Evolutionary conservation across 345 rosid species (phyloP).

Genomic region (Cochlearia excelsa): DNA sequence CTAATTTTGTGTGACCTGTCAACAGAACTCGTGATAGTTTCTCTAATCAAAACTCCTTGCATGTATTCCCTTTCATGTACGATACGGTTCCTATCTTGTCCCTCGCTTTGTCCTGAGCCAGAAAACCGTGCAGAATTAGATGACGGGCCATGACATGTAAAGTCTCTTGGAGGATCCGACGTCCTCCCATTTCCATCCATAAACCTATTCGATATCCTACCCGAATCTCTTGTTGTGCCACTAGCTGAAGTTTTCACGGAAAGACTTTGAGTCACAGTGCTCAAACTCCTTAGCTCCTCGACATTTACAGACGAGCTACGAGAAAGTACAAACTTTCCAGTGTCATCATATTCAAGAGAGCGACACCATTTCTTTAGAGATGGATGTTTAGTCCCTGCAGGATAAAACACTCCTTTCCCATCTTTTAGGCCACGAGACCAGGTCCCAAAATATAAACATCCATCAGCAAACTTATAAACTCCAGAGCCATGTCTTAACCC

Average conservation of each 20-base stretch:
- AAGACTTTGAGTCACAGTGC: slow-evolving; percentile 44
- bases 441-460: slow-evolving; percentile 74
- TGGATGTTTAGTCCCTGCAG: slow-evolving; percentile 72
- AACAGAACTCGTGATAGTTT: slow-evolving; percentile 40
- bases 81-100: slow-evolving; percentile 38
- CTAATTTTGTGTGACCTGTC: slow-evolving; percentile 43
- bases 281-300: slow-evolving; percentile 43
- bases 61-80: slow-evolving; percentile 82
- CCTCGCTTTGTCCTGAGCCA: slow-evolving; percentile 47
- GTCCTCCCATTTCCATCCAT: slow-evolving; percentile 37
- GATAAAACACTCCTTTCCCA: slow-evolving; percentile 85
- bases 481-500: slow-evolving; percentile 82
- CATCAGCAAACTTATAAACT: slow-evolving; percentile 71
- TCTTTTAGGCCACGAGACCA: slow-evolving; percentile 82
- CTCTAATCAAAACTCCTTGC: slow-evolving; percentile 86
- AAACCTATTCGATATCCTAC: slow-evolving; percentile 51
- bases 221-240: slow-evolving; percentile 45
- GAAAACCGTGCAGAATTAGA: slow-evolving; percentile 36
- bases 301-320: slow-evolving; percentile 46
- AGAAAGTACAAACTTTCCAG: slow-evolving; percentile 43
- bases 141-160: slow-evolving; percentile 36
- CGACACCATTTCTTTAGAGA: slow-evolving; percentile 54
- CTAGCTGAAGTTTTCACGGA: slow-evolving; percentile 51
- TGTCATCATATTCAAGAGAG: slow-evolving; percentile 48
- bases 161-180: slow-evolving; percentile 41